These are phyloP conservation scores for Talaromyces islandicus DNA, from an alignment of 2,329 filamentous ascomycete genomes.

Conservation along the genomic window DNA sequence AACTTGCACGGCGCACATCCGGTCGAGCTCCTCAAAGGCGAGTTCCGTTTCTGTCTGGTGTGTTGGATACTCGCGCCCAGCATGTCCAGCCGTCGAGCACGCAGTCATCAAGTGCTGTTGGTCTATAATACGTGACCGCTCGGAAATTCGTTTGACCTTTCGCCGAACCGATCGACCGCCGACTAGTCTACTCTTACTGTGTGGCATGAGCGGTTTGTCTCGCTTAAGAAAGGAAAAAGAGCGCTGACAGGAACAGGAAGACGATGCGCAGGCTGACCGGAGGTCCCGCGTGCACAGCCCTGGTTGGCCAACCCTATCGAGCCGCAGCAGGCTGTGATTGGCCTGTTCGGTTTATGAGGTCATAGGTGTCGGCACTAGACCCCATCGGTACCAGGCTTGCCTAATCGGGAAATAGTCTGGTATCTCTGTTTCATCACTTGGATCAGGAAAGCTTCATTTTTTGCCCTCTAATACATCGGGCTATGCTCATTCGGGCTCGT, in stretches of 20 bases:
- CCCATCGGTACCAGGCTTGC: neutral
- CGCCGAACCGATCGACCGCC: too few relatives aligned
- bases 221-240: neutral
- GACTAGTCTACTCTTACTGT: neutral
- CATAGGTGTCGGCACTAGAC: neutral
- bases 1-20: neutral
- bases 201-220: neutral
- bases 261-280: neutral
- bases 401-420: neutral
- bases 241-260: neutral
- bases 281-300: neutral
- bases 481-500: neutral
- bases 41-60: neutral
- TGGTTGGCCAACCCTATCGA: neutral
- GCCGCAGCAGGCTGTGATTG: neutral
- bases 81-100: neutral
- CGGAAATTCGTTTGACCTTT: neutral
- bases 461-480: neutral
- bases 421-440: neutral
- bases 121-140: neutral
- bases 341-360: conserved; percentile 11
- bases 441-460: neutral
- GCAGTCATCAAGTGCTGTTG: neutral
- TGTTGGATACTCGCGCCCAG: neutral
- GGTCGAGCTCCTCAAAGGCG: neutral